Conservation (phyloP, 169 alveolate genomes). For the Eimeria zaria region DNA sequence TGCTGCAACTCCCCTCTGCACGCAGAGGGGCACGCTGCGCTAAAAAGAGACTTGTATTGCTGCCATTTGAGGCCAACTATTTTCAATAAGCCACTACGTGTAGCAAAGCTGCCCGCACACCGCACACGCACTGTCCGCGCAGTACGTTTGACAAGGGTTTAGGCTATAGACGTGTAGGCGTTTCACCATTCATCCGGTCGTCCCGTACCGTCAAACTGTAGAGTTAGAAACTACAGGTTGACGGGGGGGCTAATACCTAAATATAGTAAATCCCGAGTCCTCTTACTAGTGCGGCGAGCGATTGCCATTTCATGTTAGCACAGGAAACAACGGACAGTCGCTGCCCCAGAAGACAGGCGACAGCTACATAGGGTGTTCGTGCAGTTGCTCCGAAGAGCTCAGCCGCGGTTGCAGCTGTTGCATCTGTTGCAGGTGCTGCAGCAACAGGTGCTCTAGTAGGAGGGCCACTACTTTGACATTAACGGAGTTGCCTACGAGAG, state of each 20-base stretch:
- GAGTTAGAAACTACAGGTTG: too few relatives aligned
- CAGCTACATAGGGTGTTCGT: conserved; percentile 9
- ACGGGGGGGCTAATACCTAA: too few relatives aligned
- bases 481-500: conserved; percentile 90
- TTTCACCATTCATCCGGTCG: too few relatives aligned
- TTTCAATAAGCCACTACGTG: conserved; percentile 35
- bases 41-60: conserved; percentile 4
- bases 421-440: neutral
- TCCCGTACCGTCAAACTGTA: too few relatives aligned
- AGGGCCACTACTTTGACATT: conserved; percentile 88
- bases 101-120: too few relatives aligned
- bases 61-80: conserved; percentile 66
- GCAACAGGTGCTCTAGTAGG: conserved; percentile 86
- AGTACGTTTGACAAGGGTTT: neutral
- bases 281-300: neutral
- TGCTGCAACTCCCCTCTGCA: neutral
- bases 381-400: neutral
- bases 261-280: too few relatives aligned
- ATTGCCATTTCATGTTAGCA: neutral
- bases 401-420: neutral
- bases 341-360: neutral
- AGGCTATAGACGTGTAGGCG: too few relatives aligned
- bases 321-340: neutral
- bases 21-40: conserved; percentile 8
- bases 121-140: too few relatives aligned